Conservation (phyloP, 345 rosid genomes). For the Brassica incana region DNA sequence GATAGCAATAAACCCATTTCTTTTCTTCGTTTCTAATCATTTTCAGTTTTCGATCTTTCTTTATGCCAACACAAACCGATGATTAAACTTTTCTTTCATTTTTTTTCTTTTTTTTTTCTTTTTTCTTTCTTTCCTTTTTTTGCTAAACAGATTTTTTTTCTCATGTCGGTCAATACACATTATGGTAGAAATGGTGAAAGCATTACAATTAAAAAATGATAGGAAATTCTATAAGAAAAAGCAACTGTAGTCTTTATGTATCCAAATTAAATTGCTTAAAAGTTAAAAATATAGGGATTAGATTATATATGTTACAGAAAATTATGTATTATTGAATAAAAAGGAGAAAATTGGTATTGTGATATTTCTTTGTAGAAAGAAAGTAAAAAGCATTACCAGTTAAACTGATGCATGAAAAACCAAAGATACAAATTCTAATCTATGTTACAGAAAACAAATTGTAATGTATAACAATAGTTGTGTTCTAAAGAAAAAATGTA, state of each 20-base stretch:
- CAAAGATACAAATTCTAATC: background rate
- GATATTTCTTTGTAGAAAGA: background rate
- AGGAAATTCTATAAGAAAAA: background rate
- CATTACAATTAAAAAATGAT: background rate
- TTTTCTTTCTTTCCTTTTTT: background rate
- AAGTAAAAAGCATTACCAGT: constrained; percentile 20
- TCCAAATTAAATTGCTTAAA: background rate
- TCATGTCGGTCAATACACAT: background rate
- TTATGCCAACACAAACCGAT: background rate
- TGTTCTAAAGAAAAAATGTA: background rate
- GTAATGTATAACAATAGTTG: background rate
- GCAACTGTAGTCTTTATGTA: background rate
- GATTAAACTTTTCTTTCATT: background rate
- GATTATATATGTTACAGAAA: background rate
- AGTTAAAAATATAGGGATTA: background rate
- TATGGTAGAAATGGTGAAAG: background rate
- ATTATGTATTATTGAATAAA: background rate
- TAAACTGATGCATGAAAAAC: constrained; percentile 10
- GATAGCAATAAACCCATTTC: constrained; percentile 1
- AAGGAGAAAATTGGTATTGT: background rate
- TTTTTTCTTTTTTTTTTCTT: too few species aligned
- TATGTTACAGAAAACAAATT: background rate
- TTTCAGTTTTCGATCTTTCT: background rate
- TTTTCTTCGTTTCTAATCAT: background rate
- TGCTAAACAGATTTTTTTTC: background rate